Conservation (phyloP, 495 filamentous ascomycete species). For the Oidiodendron maius region DNA sequence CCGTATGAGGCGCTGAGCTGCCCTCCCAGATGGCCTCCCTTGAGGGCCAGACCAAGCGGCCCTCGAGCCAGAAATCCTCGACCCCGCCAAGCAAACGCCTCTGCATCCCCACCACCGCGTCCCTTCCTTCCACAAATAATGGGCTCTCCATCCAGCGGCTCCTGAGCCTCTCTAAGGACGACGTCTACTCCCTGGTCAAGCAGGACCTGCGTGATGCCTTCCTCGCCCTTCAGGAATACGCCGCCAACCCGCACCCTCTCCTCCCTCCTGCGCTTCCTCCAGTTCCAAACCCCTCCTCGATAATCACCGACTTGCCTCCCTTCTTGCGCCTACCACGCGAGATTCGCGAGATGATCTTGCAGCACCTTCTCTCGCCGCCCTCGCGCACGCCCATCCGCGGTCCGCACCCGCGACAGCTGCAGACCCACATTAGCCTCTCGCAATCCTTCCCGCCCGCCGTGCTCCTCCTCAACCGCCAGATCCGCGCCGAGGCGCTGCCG, state of each 20-base stretch:
- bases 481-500: conserved; percentile 14
- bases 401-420: conserved; percentile 16
- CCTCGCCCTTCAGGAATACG: conserved; percentile 14
- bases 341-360: conserved; percentile 18
- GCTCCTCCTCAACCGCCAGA: conserved; percentile 15
- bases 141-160: conserved; percentile 6
- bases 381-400: conserved; percentile 8
- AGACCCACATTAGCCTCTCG: conserved; percentile 9
- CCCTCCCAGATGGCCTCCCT: background rate
- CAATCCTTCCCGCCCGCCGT: conserved; percentile 10
- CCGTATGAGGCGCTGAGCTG: background rate
- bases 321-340: conserved; percentile 19
- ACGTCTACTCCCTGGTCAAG: conserved; percentile 13
- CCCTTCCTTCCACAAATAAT: background rate
- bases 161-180: conserved; percentile 10
- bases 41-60: background rate
- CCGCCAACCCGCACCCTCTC: conserved; percentile 10
- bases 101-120: background rate
- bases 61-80: background rate
- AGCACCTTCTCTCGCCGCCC: conserved; percentile 7
- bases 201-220: conserved; percentile 12
- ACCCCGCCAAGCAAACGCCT: background rate
- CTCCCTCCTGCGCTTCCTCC: background rate
- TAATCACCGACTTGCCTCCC: background rate
- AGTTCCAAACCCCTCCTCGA: background rate